Evolutionary conservation across 129 eudicot genomes (phyloP).

Genomic region (Chrysanthemum seticuspe): DNA sequence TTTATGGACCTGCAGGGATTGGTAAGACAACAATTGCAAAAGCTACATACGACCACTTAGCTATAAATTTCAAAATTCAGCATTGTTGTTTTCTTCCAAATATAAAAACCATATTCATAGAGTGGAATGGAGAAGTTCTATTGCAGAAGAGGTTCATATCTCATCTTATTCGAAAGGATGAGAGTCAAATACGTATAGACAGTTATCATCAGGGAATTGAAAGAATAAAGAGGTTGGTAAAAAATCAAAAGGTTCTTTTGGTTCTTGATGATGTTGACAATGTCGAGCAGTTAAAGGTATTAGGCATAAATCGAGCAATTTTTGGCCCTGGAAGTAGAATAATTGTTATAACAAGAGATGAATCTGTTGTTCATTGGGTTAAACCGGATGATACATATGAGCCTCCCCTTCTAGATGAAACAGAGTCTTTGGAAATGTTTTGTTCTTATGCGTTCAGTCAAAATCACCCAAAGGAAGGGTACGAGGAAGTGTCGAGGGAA

Average conservation of each 20-base stretch:
- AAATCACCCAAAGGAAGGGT: too few relatives aligned
- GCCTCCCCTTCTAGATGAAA: slow-evolving; percentile 20
- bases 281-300: slow-evolving; percentile 18
- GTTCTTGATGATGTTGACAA: slow-evolving; percentile 35
- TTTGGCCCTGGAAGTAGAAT: slow-evolving; percentile 32
- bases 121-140: slow-evolving; percentile 4
- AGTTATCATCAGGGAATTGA: slow-evolving; percentile 18
- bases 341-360: slow-evolving; percentile 27
- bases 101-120: slow-evolving; percentile 10
- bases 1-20: slow-evolving; percentile 22
- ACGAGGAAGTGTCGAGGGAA: too few relatives aligned
- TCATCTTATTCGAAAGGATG: slow-evolving; percentile 1
- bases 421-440: slow-evolving; percentile 28
- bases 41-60: slow-evolving; percentile 24
- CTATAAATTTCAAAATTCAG: slow-evolving; percentile 1
- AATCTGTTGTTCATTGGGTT: neutral
- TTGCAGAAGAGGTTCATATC: slow-evolving; percentile 25
- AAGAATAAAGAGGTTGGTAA: slow-evolving; percentile 11
- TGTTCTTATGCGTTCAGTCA: slow-evolving; percentile 11
- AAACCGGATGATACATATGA: slow-evolving; percentile 5
- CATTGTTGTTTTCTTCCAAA: slow-evolving; percentile 22
- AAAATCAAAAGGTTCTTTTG: slow-evolving; percentile 16
- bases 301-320: slow-evolving; percentile 12
- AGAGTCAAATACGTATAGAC: neutral
- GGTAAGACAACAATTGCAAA: slow-evolving; percentile 25